These are phyloP conservation scores for Panicum hallii DNA, from an alignment of 202 grass and related monocot genomes.

Conservation along the genomic window DNA sequence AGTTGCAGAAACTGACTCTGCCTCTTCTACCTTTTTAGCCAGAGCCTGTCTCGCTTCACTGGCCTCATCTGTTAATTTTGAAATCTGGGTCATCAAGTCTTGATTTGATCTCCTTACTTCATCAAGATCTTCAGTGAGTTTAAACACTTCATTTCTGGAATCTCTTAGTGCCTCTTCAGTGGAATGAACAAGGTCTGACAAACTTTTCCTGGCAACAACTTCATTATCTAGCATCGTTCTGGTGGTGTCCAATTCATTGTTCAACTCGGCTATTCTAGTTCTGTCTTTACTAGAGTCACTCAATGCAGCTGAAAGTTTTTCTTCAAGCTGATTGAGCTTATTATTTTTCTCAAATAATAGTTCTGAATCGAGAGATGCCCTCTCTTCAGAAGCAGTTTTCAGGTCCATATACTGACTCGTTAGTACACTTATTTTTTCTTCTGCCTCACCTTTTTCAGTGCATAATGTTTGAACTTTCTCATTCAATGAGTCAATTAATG, in stretches of 20 bases:
- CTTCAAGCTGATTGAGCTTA: conserved; percentile 65
- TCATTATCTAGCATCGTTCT: conserved; percentile 74
- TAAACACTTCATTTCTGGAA: conserved; percentile 68
- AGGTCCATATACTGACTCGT: conserved; percentile 60
- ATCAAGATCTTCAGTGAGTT: conserved; percentile 69
- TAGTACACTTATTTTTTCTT: conserved; percentile 67
- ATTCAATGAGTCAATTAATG: conserved; percentile 74
- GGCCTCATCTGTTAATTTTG: conserved; percentile 66
- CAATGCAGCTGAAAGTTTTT: conserved; percentile 73
- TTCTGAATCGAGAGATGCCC: conserved; percentile 62
- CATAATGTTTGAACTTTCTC: conserved; percentile 57
- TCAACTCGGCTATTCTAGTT: conserved; percentile 63
- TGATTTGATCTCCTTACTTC: conserved; percentile 67
- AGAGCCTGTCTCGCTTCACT: conserved; percentile 62
- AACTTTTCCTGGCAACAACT: conserved; percentile 51
- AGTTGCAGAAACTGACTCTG: conserved; percentile 62
- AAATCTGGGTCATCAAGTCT: conserved; percentile 63
- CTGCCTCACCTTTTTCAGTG: conserved; percentile 55
- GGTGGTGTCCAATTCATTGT: conserved; percentile 58
- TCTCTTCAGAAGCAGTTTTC: conserved; percentile 66
- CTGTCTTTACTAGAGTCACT: conserved; percentile 55
- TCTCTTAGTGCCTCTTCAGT: conserved; percentile 66
- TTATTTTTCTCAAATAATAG: conserved; percentile 73
- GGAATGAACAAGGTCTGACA: conserved; percentile 65
- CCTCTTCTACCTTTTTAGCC: conserved; percentile 63